Conservation (phyloP, 2,329 filamentous ascomycete genomes). For the Truncatella angustata region DNA sequence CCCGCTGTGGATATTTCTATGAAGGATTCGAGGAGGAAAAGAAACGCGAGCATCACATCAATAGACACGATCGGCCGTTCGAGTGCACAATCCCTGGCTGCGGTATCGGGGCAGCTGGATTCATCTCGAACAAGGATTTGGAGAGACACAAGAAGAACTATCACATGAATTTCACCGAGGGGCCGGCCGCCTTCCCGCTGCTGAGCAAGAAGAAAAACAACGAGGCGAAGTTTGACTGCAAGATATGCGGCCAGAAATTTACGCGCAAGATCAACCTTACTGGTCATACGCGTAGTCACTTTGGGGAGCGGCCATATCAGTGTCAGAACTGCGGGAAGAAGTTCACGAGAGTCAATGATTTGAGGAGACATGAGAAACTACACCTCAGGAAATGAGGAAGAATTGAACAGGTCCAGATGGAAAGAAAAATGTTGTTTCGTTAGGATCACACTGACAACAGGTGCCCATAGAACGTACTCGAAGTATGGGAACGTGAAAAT, state of each 20-base stretch:
- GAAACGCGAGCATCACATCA: constrained; percentile 1
- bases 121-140: constrained; percentile 5
- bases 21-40: constrained; percentile 5
- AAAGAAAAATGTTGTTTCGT: too few relatives aligned
- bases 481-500: too few relatives aligned
- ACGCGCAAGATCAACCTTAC: constrained; percentile 9
- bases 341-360: constrained; percentile 12
- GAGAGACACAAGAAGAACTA: constrained; percentile 11
- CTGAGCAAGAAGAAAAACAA: constrained; percentile 5
- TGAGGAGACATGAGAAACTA: constrained; percentile 10
- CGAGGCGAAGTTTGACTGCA: neutral
- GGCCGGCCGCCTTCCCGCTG: neutral
- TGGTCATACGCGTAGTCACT: constrained; percentile 5
- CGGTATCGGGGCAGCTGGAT: neutral
- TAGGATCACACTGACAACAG: too few relatives aligned
- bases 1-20: constrained; percentile 4
- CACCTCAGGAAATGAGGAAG: constrained; percentile 1
- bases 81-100: constrained; percentile 1
- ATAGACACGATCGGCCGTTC: neutral
- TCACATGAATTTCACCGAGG: neutral
- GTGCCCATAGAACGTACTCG: too few relatives aligned
- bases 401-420: too few relatives aligned
- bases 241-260: constrained; percentile 7
- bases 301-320: neutral
- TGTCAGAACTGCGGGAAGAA: constrained; percentile 6